These are phyloP conservation scores for Pyrenochaeta sp. DNA, from an alignment of 2,329 filamentous ascomycete genomes.

Conservation along the genomic window DNA sequence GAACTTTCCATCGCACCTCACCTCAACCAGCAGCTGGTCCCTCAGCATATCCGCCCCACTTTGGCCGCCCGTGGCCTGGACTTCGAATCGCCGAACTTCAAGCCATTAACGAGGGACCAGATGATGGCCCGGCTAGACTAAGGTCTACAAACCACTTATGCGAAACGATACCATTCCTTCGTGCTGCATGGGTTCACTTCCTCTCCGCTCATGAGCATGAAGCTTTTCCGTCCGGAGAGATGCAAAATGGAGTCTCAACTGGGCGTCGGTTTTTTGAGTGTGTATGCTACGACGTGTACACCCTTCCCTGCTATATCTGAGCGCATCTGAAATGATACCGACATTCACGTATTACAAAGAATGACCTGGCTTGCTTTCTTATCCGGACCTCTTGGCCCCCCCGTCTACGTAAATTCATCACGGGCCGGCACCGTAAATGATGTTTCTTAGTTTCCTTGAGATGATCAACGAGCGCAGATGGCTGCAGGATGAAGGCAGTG, in stretches of 20 bases:
- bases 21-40: constrained; percentile 88
- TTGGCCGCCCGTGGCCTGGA: constrained; percentile 83
- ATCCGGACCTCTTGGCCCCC: constrained; percentile 34
- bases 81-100: constrained; percentile 82
- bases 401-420: constrained; percentile 36
- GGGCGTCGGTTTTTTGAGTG: constrained; percentile 46
- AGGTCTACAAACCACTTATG: constrained; percentile 38
- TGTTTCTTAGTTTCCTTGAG: constrained; percentile 41
- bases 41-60: constrained; percentile 77
- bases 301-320: constrained; percentile 47
- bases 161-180: constrained; percentile 53
- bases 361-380: constrained; percentile 47
- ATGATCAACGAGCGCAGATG: constrained; percentile 36
- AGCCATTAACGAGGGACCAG: constrained; percentile 88
- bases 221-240: constrained; percentile 41
- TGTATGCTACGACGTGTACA: constrained; percentile 45
- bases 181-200: constrained; percentile 46
- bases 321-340: constrained; percentile 51
- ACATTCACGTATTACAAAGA: constrained; percentile 44
- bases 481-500: constrained; percentile 38
- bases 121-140: constrained; percentile 98
- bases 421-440: constrained; percentile 45
- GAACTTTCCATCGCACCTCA: constrained; percentile 95
- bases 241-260: constrained; percentile 47
- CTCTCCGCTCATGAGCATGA: constrained; percentile 42